Evolutionary conservation across 2,329 filamentous ascomycete genomes (phyloP), one percentile per base, ranked within the genome.

Genomic region (Cladosporium sp.): DNA sequence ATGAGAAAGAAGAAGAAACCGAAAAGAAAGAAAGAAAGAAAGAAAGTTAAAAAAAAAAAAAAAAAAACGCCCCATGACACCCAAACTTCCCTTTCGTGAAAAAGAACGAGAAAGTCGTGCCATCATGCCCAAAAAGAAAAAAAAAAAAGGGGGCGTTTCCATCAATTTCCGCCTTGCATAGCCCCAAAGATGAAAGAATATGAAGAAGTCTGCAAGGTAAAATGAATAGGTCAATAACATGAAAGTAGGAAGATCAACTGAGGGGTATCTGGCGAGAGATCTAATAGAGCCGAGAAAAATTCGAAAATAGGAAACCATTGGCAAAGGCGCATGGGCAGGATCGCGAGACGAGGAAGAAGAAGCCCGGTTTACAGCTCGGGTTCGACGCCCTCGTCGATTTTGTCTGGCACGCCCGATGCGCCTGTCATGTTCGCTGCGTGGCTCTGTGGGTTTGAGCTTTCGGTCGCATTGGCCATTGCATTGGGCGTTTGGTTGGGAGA

Each of bases 341-440:
- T 12, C 30, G 5, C 12, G 8, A 3, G 9, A 32, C 4, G n/a
- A 3, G 4, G 11, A 3, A 15, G 6, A 7, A 25, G 38, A 13
- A 25, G 38, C 19, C 3, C 16, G 16, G 22, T 22, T 20, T 27
- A 35, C n/a, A 16, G 13, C 33, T 43, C 48, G 11, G 48, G 48
- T 27, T 50, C 48, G n/a, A 43, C 20, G 25, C 48, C 70, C 58
- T 76, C 74, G 22, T 75, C 72, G 45, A 77, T 76, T 62, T 69
- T 70, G 15, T 67, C 66, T 13, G 73, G 72, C 20, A 74, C 65
- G 33, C 70, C 69, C 16, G 59, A 59, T 4, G 62, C 62, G 15
- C 67, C 64, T 48, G 65, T 61, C 65, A 68, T 68, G 27, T 55
- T 60, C 38, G 61, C 60, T 7, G 62, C 52, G 46, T 67, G 61